phyloP scores from a whole-genome alignment of 345 rosid genomes.

The Euphorbia pulcherrima region DNA sequence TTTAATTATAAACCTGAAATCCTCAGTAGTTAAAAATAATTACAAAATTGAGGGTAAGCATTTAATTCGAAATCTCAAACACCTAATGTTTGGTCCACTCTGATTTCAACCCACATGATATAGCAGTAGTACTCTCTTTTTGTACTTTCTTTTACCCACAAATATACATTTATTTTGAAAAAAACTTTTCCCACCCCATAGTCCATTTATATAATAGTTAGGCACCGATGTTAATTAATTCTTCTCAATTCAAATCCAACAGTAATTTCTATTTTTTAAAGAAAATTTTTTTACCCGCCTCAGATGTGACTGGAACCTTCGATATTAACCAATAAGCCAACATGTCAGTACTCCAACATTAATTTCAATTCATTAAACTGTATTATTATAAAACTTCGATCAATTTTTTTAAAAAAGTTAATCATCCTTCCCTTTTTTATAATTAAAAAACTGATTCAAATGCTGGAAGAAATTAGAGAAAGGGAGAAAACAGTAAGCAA shows the following conservation, averaged over 20 bases:
- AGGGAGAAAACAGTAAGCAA: neutral
- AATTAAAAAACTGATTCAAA: neutral
- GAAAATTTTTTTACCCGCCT: too few relatives aligned
- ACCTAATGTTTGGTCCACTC: constrained; percentile 1
- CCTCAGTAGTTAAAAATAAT: too few relatives aligned
- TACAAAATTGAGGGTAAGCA: too few relatives aligned
- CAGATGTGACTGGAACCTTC: too few relatives aligned
- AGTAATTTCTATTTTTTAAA: neutral
- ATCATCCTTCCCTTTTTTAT: too few relatives aligned
- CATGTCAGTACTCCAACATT: neutral
- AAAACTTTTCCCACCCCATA: neutral
- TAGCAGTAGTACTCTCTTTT: neutral
- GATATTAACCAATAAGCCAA: too few relatives aligned
- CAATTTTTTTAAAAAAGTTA: neutral
- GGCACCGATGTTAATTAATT: constrained; percentile 6
- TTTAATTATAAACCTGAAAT: too few relatives aligned
- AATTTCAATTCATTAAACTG: neutral
- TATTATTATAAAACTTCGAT: too few relatives aligned
- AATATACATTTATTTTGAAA: too few relatives aligned
- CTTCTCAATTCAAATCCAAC: neutral
- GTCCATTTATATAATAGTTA: constrained; percentile 3
- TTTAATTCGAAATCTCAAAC: too few relatives aligned
- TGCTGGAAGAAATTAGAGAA: neutral
- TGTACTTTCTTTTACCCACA: neutral
- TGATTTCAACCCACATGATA: neutral